Conservation (phyloP, 2,329 filamentous ascomycete species). For the Hymenoscyphus occultus region DNA sequence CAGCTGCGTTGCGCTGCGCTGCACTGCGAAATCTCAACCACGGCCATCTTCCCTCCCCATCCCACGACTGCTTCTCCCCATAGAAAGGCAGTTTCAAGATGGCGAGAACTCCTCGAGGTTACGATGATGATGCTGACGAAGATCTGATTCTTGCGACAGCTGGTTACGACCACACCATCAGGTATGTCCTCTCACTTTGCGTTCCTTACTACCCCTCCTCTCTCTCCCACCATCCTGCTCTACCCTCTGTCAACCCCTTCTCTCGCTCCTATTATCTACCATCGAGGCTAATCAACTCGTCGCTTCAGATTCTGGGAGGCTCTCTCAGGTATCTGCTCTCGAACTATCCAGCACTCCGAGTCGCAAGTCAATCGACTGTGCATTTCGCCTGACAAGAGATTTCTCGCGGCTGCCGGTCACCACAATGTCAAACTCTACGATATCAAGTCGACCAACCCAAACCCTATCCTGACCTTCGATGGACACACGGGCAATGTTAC, state of each 20-base stretch:
- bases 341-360: slow-evolving; percentile 96
- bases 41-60: neutral
- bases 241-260: neutral
- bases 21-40: neutral
- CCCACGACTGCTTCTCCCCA: neutral
- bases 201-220: neutral
- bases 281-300: slow-evolving; percentile 15
- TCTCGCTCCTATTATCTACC: neutral
- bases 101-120: neutral
- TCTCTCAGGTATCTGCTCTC: slow-evolving; percentile 93
- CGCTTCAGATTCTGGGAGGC: slow-evolving; percentile 88
- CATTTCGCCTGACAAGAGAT: slow-evolving; percentile 97
- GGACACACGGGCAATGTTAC: slow-evolving; percentile 96
- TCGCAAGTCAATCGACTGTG: slow-evolving; percentile 98
- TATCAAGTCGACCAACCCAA: slow-evolving; percentile 97
- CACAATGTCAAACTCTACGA: slow-evolving; percentile 96
- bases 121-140: slow-evolving; percentile 29
- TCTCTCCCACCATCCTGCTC: neutral
- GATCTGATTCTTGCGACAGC: slow-evolving; percentile 44
- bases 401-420: slow-evolving; percentile 70
- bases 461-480: slow-evolving; percentile 88
- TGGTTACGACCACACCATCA: slow-evolving; percentile 73
- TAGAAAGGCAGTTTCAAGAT: neutral
- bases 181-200: slow-evolving; percentile 43
- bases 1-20: neutral